Evolutionary conservation across 1,139 yeast species (phyloP), one percentile per base, ranked within the genome.

Genomic region (Scheffersomyces cryptocercus): DNA sequence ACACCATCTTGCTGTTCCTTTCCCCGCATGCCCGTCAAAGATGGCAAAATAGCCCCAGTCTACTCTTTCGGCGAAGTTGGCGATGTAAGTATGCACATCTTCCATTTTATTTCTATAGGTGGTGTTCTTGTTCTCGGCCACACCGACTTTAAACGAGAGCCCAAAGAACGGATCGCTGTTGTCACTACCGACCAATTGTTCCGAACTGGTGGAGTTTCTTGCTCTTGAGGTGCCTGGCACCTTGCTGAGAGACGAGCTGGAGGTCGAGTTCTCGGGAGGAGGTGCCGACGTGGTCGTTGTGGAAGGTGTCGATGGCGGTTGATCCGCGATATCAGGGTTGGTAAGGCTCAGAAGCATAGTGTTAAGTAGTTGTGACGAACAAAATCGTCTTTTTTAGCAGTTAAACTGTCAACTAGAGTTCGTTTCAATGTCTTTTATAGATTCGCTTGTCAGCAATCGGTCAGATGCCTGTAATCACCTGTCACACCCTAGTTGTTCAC

Each of bases 1-100:
- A 68, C 98, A 90, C 96, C 96, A 93, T 54, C 95, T 82, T 2
- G 99, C 96, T 8, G 96, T 85, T 52, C 84, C 89, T 48, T 84
- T 82, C 13, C 99, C 99, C 3, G 98, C 99, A 67, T 93, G 99
- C 11, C 99, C 99, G 65, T 93, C 99, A 65, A 90, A 93, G 4
- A 93, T 79, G 12, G 95, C 99, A 75, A 93, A 91, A 62, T 88
- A 93, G 3, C 97, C 99, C 85, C 96, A 88, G 62, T 91, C 98
- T 15, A 85, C 76, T 43, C 87, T 67, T 54, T 89, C 95, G 28
- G 93, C 95, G 69, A 87, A 93, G 67, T 93, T 90, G 55, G 95
- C 93, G 36, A 90, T 90, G 59, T 87, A 89, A 0, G 96, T 88
- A 62, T 93, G 98, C 9, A 95, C 95, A 63, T 93, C 99, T 62